Evolutionary conservation across 106 monocot genomes (phyloP), one percentile per base, ranked within the genome.

Genomic region (Amphibolis antarctica): DNA sequence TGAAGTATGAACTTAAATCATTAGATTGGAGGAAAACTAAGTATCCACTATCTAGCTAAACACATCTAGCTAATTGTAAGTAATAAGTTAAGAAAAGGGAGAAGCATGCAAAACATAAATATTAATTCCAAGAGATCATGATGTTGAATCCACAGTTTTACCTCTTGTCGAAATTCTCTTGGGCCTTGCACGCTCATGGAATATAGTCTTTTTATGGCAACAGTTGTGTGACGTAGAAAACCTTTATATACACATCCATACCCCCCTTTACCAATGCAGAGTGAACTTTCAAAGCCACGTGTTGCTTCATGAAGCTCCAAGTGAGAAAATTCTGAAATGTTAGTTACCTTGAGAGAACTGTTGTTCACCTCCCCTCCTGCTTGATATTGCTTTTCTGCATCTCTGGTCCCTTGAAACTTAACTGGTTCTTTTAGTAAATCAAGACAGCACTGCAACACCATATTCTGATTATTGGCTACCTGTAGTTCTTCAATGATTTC

Each of bases 201-300:
- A 61, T 78, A 71, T 25, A 91, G 62, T 53, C 74, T 54, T 74
- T 86, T 91, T 70, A 91, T 79, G 46, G 86, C 83, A 15, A 91
- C 90, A 0, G 63, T 44, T 2, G 72, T 83, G 27, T 83, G 74
- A 25, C 64, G 79, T 57, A 89, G 79, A 14, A 66, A 45, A 22
- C 88, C 88, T 58, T 64, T 89, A 55, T 81, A 85, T 10, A 89
- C 77, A 42, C 55, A 69, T 54, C 79, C 85, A 73, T 72, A 79
- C 30, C 81, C 84, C 21, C 83, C 83, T 61, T 71, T 64, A 54
- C 90, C 86, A 42, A 86, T 81, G 65, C 72, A 76, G 10, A 76
- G 24, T 1, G 82, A 67, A 23, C 46, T n/a, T 36, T 66, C 60
- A 31, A 83, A 91, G 27, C 64, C 60, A 25, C 62, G 29, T 24